Evolutionary conservation across 176 grass and related monocot genomes (phyloP).

Genomic region (Carex pumila): DNA sequence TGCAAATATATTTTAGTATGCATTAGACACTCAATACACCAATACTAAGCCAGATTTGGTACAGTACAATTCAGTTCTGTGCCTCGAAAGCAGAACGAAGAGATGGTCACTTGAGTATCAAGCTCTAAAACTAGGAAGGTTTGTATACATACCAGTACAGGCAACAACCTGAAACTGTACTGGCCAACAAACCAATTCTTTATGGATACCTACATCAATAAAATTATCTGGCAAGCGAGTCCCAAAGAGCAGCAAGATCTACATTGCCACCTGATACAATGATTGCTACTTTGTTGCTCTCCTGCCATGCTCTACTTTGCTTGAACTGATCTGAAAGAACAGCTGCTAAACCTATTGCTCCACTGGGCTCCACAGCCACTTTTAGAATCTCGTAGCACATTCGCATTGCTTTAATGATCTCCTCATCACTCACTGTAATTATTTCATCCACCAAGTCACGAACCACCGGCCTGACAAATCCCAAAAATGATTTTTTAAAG

Average conservation of each 20-base stretch:
- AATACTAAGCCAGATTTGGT: not conserved
- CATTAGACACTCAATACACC: not conserved
- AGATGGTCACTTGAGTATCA: not conserved
- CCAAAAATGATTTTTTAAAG: not conserved
- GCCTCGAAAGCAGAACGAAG: not conserved
- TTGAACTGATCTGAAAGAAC: constrained; percentile 70
- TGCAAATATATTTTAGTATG: not conserved
- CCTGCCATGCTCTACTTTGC: constrained; percentile 45
- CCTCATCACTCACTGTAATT: constrained; percentile 67
- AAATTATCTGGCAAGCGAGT: constrained; percentile 39
- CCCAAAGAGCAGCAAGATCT: constrained; percentile 69
- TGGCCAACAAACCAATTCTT: not conserved
- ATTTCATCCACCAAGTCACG: constrained; percentile 78
- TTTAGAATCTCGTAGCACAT: constrained; percentile 87
- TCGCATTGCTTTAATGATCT: constrained; percentile 78
- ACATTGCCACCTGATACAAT: constrained; percentile 83
- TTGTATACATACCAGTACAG: not conserved
- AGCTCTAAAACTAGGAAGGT: not conserved
- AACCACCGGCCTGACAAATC: constrained; percentile 64
- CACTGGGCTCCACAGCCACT: constrained; percentile 74
- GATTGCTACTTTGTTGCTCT: constrained; percentile 71
- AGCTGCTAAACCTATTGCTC: constrained; percentile 63
- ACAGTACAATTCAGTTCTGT: not conserved
- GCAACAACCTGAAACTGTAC: not conserved
- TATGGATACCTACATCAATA: too few species aligned